These are phyloP conservation scores for Ceratobasidium papillatum DNA, from an alignment of 1,284 basidiomycete genomes.

Conservation along the genomic window DNA sequence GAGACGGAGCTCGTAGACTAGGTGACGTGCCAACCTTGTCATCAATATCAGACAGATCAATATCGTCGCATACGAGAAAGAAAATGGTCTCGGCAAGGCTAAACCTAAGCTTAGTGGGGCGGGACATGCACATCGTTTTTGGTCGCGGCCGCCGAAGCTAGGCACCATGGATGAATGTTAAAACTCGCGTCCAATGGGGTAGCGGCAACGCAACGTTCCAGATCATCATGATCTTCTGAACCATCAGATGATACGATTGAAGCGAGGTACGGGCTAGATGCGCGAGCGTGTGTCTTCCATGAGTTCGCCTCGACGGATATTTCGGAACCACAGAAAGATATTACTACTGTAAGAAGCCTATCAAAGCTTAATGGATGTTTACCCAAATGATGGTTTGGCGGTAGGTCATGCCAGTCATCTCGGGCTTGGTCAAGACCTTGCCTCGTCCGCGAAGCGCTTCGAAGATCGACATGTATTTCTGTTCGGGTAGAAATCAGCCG, in stretches of 20 bases:
- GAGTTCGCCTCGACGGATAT: constrained; percentile 22
- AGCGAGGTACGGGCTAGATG: constrained; percentile 8
- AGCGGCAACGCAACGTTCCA: constrained; percentile 14
- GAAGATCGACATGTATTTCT: constrained; percentile 40
- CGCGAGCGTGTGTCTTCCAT: constrained; percentile 29
- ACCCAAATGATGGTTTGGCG: constrained; percentile 45
- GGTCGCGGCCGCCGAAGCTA: constrained; percentile 28
- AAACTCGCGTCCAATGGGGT: constrained; percentile 29
- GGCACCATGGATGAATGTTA: constrained; percentile 35
- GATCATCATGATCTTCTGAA: constrained; percentile 21
- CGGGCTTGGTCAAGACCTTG: constrained; percentile 35
- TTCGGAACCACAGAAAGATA: constrained; percentile 26
- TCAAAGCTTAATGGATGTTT: not conserved
- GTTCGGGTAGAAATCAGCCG: not conserved
- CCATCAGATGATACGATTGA: constrained; percentile 7
- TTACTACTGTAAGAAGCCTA: not conserved
- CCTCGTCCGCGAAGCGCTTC: constrained; percentile 32
- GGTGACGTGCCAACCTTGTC: constrained; percentile 1
- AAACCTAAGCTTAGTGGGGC: constrained; percentile 30
- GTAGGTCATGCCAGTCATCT: constrained; percentile 43
- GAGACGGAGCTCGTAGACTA: constrained; percentile 16
- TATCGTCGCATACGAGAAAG: constrained; percentile 15
- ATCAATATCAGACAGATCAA: constrained; percentile 26
- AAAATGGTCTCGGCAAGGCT: not conserved
- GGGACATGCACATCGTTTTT: not conserved